Evolutionary conservation across 257 asterid genomes (phyloP), one percentile per base, ranked within the genome.

Genomic region (Scutellaria baicalensis): DNA sequence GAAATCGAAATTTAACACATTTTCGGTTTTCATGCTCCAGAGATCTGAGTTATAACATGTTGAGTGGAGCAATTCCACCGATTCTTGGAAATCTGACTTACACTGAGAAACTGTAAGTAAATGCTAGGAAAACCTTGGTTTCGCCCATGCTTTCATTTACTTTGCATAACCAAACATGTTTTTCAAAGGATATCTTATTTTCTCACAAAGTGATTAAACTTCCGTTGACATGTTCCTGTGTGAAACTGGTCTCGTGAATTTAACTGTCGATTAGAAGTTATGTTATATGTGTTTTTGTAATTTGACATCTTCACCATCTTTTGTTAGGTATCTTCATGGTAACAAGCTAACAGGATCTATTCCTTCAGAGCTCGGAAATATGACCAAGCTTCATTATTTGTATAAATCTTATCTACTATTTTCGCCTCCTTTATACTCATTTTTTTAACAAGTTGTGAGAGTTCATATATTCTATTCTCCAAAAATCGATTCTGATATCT

Each of bases 301-400:
- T 58, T 38, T 51, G 17, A 39, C 18, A 31, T 11, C 8, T 35
- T 21, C 14, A 16, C 47, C 31, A 14, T 75, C 54, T 42, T 39
- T 12, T 75, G 62, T 70, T 70, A 91, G 99, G 80, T 94, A 94
- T 77, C 90, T 94, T 68, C 99, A 94, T 40, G 93, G 92, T 33
- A 94, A 94, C 90, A 86, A 74, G 79, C 86, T 94, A 42, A 85
- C 91, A 23, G 97, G 99, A 8, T 77, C 97, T 17, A 88, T 94
- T 64, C 97, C 97, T 27, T 67, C 97, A 0, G 97, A 94, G 84
- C 96, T 94, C 8, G 99, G 99, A 52, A 91, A 94, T 79, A 94
- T 94, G 99, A 65, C 99, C 11, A 94, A 89, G 73, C 96, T 94
- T 39, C 99, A 94, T 78, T 94, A 91, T 74, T 72, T 94, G 98